phyloP scores from a whole-genome alignment of 139 green algal genomes.

The Cymbomonas tetramitiformis region DNA sequence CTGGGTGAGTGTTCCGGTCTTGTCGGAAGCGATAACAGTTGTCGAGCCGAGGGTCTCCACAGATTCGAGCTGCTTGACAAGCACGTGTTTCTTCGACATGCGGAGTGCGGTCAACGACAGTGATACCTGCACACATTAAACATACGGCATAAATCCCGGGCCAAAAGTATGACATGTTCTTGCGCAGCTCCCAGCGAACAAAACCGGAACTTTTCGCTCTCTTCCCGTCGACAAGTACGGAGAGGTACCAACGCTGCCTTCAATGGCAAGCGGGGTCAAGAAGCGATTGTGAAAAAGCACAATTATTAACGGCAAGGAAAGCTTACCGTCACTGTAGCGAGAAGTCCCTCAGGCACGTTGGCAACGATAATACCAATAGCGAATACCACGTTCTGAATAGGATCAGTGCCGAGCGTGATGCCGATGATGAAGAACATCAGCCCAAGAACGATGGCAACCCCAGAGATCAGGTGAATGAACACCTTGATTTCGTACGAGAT shows the following conservation, averaged over 20 bases:
- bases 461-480: neutral
- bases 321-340: constrained; percentile 30
- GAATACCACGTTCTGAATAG: constrained; percentile 39
- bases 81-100: constrained; percentile 31
- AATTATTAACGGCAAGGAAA: too few species aligned
- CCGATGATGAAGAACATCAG: constrained; percentile 19
- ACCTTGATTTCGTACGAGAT: neutral
- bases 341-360: constrained; percentile 37
- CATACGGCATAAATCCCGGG: neutral
- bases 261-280: too few species aligned
- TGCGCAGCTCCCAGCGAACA: too few species aligned
- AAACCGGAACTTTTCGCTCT: too few species aligned
- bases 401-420: neutral
- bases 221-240: neutral
- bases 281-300: too few species aligned
- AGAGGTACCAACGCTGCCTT: too few species aligned
- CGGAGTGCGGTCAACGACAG: constrained; percentile 26
- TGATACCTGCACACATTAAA: constrained; percentile 21
- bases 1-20: constrained; percentile 39
- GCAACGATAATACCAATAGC: constrained; percentile 47
- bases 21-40: constrained; percentile 38
- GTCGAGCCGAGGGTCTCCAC: constrained; percentile 35
- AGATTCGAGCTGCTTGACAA: constrained; percentile 35
- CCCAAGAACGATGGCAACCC: constrained; percentile 4
- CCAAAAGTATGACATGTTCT: neutral